Base-by-base conservation (phyloP, 768 basidiomycete species). In the Suillus ampliporus region DNA sequence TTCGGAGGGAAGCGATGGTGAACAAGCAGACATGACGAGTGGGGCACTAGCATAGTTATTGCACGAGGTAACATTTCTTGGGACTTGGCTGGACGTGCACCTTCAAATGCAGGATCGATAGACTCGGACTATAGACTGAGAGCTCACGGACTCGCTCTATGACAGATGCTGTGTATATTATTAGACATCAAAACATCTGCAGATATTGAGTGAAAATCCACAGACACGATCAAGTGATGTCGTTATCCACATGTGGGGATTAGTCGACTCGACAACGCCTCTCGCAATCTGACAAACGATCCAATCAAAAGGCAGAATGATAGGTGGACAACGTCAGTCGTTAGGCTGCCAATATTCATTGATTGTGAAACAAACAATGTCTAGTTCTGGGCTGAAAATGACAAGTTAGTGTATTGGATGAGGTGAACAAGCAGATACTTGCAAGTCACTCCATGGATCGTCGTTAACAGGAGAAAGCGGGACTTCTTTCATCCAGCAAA, bases 211-310 rank as follows among this genome's bases (percentile, higher is more conserved):
- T n/a, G 15, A 8, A n/a, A 50, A 50, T 5, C 10, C 21, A 50
- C 19, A 23, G 41, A 58, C 57, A 37, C 57, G 10, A 31, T 58
- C 57, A 56, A 72, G 60, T 10, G 69, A 57, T 17, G 56, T 58
- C 13, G 69, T 72, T 2, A 72, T 68, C 71, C 71, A 72, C 7
- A 70, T 23, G 17, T 31, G 47, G 17, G 65, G 67, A 0, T 47
- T n/a, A 14, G 61, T 65, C 5, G 62, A 57, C 7, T 35, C 17
- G 7, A 70, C 37, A 13, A 37, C 43, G 0, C 69, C 69, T 2
- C 68, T 60, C 0, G 61, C 46, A 19, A 71, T 28, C 43, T 70
- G 67, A 50, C 65, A 70, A 1, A 51, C 40, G 40, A 71, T 67
- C 6, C 61, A 11, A 23, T 65, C 43, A 46, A 72, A 52, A 4